Conservation (phyloP, 2,329 filamentous ascomycete species). For the Colletotrichum tofieldiae region DNA sequence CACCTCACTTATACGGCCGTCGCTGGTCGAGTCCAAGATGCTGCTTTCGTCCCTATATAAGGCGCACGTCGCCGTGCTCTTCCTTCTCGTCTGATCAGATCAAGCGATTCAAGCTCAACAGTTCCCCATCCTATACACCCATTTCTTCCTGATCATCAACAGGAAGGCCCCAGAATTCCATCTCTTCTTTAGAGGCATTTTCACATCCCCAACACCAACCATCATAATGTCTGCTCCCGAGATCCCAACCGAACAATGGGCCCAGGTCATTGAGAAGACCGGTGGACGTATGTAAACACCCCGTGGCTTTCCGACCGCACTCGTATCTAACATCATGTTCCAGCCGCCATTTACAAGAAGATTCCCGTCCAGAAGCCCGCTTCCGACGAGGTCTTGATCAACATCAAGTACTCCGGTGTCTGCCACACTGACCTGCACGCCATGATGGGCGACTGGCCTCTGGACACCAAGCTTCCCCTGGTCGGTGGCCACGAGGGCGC, state of each 20-base stretch:
- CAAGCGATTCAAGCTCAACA: constrained; percentile 37
- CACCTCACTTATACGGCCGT: constrained; percentile 30
- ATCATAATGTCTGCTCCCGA: constrained; percentile 36
- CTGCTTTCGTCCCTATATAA: constrained; percentile 39
- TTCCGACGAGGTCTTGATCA: constrained; percentile 91
- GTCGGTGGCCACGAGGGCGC: constrained; percentile 88
- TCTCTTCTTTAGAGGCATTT: constrained; percentile 13
- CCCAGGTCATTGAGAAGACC: constrained; percentile 88
- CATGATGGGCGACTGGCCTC: constrained; percentile 91
- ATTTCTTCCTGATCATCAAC: constrained; percentile 11
- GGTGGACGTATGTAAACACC: constrained; percentile 73
- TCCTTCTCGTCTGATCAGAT: constrained; percentile 25
- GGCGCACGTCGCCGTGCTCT: constrained; percentile 10
- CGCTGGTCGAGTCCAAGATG: constrained; percentile 26
- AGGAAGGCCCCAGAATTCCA: constrained; percentile 15
- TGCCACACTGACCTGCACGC: constrained; percentile 90
- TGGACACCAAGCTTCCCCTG: constrained; percentile 85
- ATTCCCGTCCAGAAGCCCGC: constrained; percentile 87
- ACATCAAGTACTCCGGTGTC: constrained; percentile 91
- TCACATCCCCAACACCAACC: not conserved
- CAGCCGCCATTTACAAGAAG: constrained; percentile 80
- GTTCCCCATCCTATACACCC: constrained; percentile 22
- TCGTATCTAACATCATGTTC: constrained; percentile 36
- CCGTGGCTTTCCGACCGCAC: not conserved
- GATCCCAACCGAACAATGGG: constrained; percentile 89